phyloP scores from a whole-genome alignment of 257 asterid species.

The Linaria vulgaris region DNA sequence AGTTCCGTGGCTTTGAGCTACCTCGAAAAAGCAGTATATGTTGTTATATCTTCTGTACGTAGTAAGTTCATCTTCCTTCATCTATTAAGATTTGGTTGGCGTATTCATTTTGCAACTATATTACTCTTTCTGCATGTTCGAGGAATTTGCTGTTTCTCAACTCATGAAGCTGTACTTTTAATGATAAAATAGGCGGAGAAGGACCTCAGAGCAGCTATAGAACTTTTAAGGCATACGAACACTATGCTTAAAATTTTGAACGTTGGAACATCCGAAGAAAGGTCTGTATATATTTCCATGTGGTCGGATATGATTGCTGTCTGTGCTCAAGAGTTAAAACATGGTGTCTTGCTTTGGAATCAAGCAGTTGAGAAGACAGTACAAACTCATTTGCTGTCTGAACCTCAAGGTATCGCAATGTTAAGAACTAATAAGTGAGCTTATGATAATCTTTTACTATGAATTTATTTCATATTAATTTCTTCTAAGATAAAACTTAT shows the following conservation, averaged over 20 bases:
- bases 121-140: conserved; percentile 13
- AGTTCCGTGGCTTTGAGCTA: too few species aligned
- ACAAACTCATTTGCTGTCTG: conserved; percentile 46
- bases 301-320: conserved; percentile 64
- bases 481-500: conserved; percentile 24
- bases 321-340: conserved; percentile 65
- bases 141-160: conserved; percentile 6
- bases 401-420: conserved; percentile 55
- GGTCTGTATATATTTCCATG: conserved; percentile 45
- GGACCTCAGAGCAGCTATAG: conserved; percentile 56
- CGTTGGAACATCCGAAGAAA: conserved; percentile 57
- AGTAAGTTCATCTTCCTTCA: conserved; percentile 8
- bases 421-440: conserved; percentile 11
- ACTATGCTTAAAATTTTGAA: conserved; percentile 63
- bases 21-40: too few species aligned
- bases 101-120: conserved; percentile 15
- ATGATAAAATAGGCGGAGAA: conserved; percentile 55
- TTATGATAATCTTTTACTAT: conserved; percentile 11
- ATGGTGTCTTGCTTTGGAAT: conserved; percentile 69
- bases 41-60: too few species aligned
- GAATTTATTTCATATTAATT: conserved; percentile 20
- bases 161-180: conserved; percentile 24
- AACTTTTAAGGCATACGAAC: conserved; percentile 58
- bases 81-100: conserved; percentile 21
- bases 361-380: conserved; percentile 52